A percentile compares a stretch with the other conserved stretches of the same genome.
These are phyloP conservation scores for Candida sanyaensis DNA, from an alignment of 1,139 yeast species.

Conservation along the genomic window DNA sequence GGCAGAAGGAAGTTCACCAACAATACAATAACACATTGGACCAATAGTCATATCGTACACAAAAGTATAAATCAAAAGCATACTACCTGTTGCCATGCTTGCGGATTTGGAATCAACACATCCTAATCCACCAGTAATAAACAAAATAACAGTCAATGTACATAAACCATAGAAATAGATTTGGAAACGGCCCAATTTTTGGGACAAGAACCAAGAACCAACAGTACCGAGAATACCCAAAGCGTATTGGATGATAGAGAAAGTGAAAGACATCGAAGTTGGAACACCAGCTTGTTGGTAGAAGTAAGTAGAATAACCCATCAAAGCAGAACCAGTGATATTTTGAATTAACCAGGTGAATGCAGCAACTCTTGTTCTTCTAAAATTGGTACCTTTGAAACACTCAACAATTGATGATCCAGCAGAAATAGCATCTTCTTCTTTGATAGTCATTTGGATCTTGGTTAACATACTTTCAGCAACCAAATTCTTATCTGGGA, in stretches of 20 bases:
- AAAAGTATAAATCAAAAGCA: slow-evolving; percentile 49
- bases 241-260: slow-evolving; percentile 46
- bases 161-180: slow-evolving; percentile 49
- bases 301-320: slow-evolving; percentile 59
- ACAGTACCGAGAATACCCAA: slow-evolving; percentile 55
- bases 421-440: slow-evolving; percentile 38
- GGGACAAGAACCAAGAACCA: slow-evolving; percentile 51
- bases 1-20: slow-evolving; percentile 59
- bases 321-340: slow-evolving; percentile 53
- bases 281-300: slow-evolving; percentile 50
- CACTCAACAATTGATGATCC: slow-evolving; percentile 46
- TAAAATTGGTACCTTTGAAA: slow-evolving; percentile 48
- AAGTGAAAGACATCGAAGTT: slow-evolving; percentile 42
- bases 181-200: slow-evolving; percentile 50
- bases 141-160: slow-evolving; percentile 34
- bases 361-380: slow-evolving; percentile 58
- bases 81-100: slow-evolving; percentile 49
- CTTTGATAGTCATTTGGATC: slow-evolving; percentile 44
- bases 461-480: slow-evolving; percentile 43
- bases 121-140: slow-evolving; percentile 45
- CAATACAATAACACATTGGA: slow-evolving; percentile 60
- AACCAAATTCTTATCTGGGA: slow-evolving; percentile 37
- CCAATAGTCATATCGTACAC: slow-evolving; percentile 58
- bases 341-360: slow-evolving; percentile 52
- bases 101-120: slow-evolving; percentile 16